A percentile compares a stretch with the other conserved stretches of the same genome.
These are phyloP conservation scores for Alternaria alternata DNA, from an alignment of 2,329 filamentous ascomycete genomes.

Conservation along the genomic window DNA sequence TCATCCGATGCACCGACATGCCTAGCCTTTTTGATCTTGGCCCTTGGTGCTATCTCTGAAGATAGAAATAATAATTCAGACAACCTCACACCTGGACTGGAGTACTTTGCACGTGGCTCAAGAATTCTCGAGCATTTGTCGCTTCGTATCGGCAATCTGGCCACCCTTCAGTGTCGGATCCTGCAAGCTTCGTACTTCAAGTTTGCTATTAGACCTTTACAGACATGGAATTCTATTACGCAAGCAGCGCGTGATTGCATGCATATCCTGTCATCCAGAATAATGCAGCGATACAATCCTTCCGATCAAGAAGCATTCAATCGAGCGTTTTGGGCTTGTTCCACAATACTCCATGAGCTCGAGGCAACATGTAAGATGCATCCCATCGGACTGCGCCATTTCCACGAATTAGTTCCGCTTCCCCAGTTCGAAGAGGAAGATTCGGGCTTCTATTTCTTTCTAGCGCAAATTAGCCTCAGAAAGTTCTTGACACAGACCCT, in stretches of 20 bases:
- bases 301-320: slow-evolving; percentile 34
- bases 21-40: slow-evolving; percentile 33
- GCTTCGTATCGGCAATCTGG: slow-evolving; percentile 29
- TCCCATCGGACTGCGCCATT: slow-evolving; percentile 38
- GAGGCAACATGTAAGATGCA: slow-evolving; percentile 43
- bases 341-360: slow-evolving; percentile 34
- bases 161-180: slow-evolving; percentile 35
- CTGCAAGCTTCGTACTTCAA: slow-evolving; percentile 40
- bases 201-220: slow-evolving; percentile 34
- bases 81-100: slow-evolving; percentile 29
- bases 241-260: slow-evolving; percentile 27
- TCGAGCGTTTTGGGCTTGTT: slow-evolving; percentile 40
- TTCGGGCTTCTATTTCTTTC: slow-evolving; percentile 38
- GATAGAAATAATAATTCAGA: slow-evolving; percentile 24
- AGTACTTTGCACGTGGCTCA: slow-evolving; percentile 35
- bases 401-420: slow-evolving; percentile 40
- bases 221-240: slow-evolving; percentile 37
- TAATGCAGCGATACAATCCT: slow-evolving; percentile 24
- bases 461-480: slow-evolving; percentile 38
- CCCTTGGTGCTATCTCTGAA: slow-evolving; percentile 34
- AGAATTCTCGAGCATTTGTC: slow-evolving; percentile 33
- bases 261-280: slow-evolving; percentile 34
- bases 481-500: slow-evolving; percentile 39
- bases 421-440: slow-evolving; percentile 38
- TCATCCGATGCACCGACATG: slow-evolving; percentile 26